phyloP scores from a whole-genome alignment of 2,329 filamentous ascomycete genomes.

The Paraphaeosphaeria minitans region DNA sequence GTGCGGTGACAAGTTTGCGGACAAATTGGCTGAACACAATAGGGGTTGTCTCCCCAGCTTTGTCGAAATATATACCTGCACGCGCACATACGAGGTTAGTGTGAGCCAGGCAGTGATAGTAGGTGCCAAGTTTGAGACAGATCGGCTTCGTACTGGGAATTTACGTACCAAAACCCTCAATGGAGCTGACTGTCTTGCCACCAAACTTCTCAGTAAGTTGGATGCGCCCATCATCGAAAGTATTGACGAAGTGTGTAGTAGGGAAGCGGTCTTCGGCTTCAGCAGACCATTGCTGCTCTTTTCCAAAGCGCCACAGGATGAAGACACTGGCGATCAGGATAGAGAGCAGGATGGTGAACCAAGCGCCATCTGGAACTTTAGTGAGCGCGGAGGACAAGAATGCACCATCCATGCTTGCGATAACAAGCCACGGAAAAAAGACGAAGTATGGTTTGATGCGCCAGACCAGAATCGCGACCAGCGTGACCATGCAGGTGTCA shows the following conservation, averaged over 20 bases:
- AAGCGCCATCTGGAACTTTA: conserved; percentile 77
- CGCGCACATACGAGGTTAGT: no score
- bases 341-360: conserved; percentile 74
- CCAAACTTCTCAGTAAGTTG: conserved; percentile 50
- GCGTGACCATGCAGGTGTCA: conserved; percentile 73
- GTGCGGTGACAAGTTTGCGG: conserved; percentile 69
- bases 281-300: conserved; percentile 76
- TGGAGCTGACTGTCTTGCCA: conserved; percentile 33
- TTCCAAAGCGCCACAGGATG: conserved; percentile 78
- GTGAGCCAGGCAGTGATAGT: no score
- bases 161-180: conserved; percentile 60
- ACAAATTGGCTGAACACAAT: conserved; percentile 75
- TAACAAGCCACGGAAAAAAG: conserved; percentile 64
- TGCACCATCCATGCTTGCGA: conserved; percentile 70
- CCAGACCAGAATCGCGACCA: conserved; percentile 77
- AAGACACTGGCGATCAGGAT: conserved; percentile 68
- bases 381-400: conserved; percentile 72
- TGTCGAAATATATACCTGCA: conserved; percentile 72
- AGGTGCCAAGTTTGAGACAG: no score
- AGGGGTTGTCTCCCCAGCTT: conserved; percentile 68
- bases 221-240: conserved; percentile 36
- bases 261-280: conserved; percentile 64
- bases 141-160: no score
- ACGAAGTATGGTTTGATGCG: conserved; percentile 65
- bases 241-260: conserved; percentile 53